Evolutionary conservation across 768 basidiomycete genomes (phyloP).

Genomic region (Agaricus sinodeliciosus): DNA sequence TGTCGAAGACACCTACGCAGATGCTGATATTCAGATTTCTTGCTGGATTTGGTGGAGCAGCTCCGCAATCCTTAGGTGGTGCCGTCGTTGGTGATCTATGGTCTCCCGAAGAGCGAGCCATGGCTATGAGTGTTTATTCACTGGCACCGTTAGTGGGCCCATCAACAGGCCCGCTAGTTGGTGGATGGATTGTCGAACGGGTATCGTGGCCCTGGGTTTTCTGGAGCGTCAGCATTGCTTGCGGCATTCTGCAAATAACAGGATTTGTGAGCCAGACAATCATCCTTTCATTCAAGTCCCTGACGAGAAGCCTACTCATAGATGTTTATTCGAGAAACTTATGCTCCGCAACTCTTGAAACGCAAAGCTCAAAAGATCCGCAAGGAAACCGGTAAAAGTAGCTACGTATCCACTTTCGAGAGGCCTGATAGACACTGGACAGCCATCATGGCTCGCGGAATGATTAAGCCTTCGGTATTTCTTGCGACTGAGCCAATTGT

Average conservation of each 20-base stretch:
- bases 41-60: constrained; percentile 58
- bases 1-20: constrained; percentile 43
- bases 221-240: constrained; percentile 48
- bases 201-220: constrained; percentile 59
- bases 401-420: constrained; percentile 37
- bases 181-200: constrained; percentile 41
- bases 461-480: constrained; percentile 53
- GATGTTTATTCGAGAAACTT: constrained; percentile 32
- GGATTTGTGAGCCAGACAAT: constrained; percentile 35
- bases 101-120: constrained; percentile 43
- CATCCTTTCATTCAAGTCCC: neutral
- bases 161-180: constrained; percentile 28
- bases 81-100: constrained; percentile 49
- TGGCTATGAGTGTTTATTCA: constrained; percentile 47
- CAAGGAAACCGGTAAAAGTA: constrained; percentile 21
- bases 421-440: constrained; percentile 33
- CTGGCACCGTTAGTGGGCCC: constrained; percentile 47
- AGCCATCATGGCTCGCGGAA: constrained; percentile 35
- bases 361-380: constrained; percentile 30
- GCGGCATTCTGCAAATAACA: constrained; percentile 36
- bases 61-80: constrained; percentile 56
- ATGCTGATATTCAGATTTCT: constrained; percentile 58
- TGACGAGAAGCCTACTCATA: neutral
- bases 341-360: constrained; percentile 42
- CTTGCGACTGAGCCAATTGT: constrained; percentile 54